Base-by-base conservation (phyloP, 768 basidiomycete genomes). In the Boletus huronensis region DNA sequence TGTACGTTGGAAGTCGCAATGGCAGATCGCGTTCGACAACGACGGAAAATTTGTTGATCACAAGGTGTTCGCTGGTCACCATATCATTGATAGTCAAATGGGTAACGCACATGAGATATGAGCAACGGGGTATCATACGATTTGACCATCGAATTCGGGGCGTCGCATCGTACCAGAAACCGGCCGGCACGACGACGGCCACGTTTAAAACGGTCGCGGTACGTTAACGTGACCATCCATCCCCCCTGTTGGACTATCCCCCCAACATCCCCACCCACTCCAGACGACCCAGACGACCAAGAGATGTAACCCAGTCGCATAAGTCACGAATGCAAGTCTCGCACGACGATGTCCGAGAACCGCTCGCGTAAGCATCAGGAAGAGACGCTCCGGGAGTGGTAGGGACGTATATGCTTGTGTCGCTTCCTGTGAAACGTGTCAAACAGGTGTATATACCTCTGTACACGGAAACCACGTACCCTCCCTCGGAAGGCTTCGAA, bases 401-500 rank as follows among this genome's bases (percentile, higher is more conserved):
- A 98, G 79, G 26, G 86, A 88, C 62, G 93, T 85, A 51, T 96
- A 93, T 1, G 93, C 96, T 53, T 94, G 77, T n/a, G 90, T 88
- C 29, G 93, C 93, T 76, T 98, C 97, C 96, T 98, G 67, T 41
- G 13, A 21, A 1, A 2, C 23, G n/a, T 19, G 42, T 58, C 40
- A 49, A 9, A 16, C 1, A 16, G 25, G 9, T 3, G 26, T 19
- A 16, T 14, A 17, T 17, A 7, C 28, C 23, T 11, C 11, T 51
- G 42, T 23, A 28, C 29, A 23, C 5, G 26, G 19, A 29, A 53
- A 5, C 5, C 6, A 82, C 93, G 60, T 63, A 97, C 96, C 70
- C 93, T 79, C 2, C 96, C 93, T 58, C 93, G 84, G 79, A 99
- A 98, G 7, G 89, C 93, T 70, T 98, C 95, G 67, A 99, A 99